phyloP scores from a whole-genome alignment of 2,329 filamentous ascomycete genomes.

The Moelleriella libera region DNA sequence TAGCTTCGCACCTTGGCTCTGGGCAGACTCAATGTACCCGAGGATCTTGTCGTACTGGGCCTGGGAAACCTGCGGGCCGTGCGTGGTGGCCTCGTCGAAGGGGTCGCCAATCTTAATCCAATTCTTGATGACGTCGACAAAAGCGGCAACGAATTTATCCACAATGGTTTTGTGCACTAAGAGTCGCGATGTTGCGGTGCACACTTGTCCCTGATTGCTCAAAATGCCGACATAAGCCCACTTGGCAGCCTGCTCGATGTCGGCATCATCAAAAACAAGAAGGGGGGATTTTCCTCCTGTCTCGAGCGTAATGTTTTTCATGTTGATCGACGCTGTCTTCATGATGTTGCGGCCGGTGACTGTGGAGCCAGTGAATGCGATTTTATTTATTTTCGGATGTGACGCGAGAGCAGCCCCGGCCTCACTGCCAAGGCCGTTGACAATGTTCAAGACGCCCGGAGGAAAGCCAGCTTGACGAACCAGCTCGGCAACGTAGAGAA shows the following conservation, averaged over 20 bases:
- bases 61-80: constrained; percentile 62
- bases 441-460: constrained; percentile 61
- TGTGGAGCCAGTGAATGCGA: constrained; percentile 69
- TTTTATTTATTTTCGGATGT: constrained; percentile 58
- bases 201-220: constrained; percentile 51
- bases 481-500: constrained; percentile 50
- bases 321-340: constrained; percentile 54
- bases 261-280: constrained; percentile 50
- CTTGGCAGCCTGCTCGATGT: constrained; percentile 54
- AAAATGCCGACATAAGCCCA: constrained; percentile 36
- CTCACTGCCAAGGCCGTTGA: constrained; percentile 56
- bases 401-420: constrained; percentile 54
- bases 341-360: constrained; percentile 60
- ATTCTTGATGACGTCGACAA: constrained; percentile 43
- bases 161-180: constrained; percentile 47
- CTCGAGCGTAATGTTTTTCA: constrained; percentile 54
- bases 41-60: constrained; percentile 57
- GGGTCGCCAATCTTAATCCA: constrained; percentile 56
- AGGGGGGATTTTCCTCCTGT: constrained; percentile 54
- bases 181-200: constrained; percentile 49
- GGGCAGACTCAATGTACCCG: constrained; percentile 54
- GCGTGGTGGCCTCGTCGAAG: constrained; percentile 54
- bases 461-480: constrained; percentile 65
- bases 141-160: constrained; percentile 48
- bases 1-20: constrained; percentile 56